These are phyloP conservation scores for Excoecaria agallocha DNA, from an alignment of 345 rosid species.

Conservation along the genomic window DNA sequence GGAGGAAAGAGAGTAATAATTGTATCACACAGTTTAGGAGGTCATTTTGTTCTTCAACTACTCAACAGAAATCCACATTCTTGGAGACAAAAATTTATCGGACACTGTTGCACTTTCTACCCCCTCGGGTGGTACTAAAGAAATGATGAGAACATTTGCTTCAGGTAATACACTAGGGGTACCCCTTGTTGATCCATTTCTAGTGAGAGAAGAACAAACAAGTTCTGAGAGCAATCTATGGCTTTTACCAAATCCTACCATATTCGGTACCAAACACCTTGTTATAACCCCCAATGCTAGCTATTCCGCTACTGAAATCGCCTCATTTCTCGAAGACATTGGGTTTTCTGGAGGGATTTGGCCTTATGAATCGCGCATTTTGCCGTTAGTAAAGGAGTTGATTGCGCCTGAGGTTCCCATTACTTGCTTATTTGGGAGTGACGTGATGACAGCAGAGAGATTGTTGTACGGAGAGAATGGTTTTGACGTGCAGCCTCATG, in stretches of 20 bases:
- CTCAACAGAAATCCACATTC: conserved; percentile 56
- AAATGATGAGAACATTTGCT: conserved; percentile 64
- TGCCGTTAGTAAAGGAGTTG: conserved; percentile 44
- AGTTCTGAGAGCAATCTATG: conserved; percentile 78
- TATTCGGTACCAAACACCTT: conserved; percentile 44
- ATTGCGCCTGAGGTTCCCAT: conserved; percentile 52
- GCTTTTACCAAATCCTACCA: conserved; percentile 65
- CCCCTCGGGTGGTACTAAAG: conserved; percentile 78
- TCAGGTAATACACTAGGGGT: conserved; percentile 67
- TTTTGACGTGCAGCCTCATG: conserved; percentile 58
- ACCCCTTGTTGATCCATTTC: conserved; percentile 73
- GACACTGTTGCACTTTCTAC: conserved; percentile 70
- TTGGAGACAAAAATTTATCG: conserved; percentile 63
- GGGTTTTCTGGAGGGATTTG: conserved; percentile 60
- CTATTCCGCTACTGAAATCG: conserved; percentile 55
- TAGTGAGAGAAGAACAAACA: conserved; percentile 69
- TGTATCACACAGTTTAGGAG: conserved; percentile 85
- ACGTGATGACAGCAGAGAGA: conserved; percentile 60
- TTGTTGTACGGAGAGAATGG: conserved; percentile 47
- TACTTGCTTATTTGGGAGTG: conserved; percentile 62
- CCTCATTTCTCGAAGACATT: conserved; percentile 49
- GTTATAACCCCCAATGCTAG: conserved; percentile 44
- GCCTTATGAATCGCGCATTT: conserved; percentile 54
- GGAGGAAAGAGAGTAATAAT: conserved; percentile 69
- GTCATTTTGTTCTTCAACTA: conserved; percentile 63